These are phyloP conservation scores for Talaromyces proteolyticus DNA, from an alignment of 495 filamentous ascomycete species.

Conservation along the genomic window DNA sequence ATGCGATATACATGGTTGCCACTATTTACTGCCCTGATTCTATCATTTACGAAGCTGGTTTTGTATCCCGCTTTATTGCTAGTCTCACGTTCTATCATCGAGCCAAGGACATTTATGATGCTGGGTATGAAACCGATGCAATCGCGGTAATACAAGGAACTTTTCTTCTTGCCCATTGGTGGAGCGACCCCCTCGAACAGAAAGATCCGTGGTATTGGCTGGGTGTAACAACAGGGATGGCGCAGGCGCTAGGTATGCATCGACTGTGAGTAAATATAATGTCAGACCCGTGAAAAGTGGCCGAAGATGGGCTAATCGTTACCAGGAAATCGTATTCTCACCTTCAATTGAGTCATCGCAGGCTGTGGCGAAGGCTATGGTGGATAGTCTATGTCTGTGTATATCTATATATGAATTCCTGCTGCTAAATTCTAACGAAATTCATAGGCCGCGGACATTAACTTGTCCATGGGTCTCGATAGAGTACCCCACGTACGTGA, in stretches of 20 bases:
- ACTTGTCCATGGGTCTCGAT: not conserved
- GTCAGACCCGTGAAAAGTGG: not conserved
- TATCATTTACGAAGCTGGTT: conserved; percentile 13
- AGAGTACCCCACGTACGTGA: not conserved
- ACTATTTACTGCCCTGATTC: conserved; percentile 11
- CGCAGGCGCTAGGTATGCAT: conserved; percentile 18
- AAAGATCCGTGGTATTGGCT: conserved; percentile 21
- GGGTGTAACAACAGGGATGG: conserved; percentile 12
- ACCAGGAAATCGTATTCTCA: not conserved
- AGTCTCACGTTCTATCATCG: conserved; percentile 16
- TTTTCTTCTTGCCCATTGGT: conserved; percentile 16
- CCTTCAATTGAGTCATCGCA: not conserved
- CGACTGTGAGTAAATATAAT: conserved; percentile 9
- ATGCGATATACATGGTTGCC: conserved; percentile 11
- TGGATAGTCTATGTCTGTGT: not conserved
- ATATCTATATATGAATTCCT: not conserved
- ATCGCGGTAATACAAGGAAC: conserved; percentile 15
- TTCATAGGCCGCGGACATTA: not conserved
- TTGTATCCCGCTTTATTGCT: conserved; percentile 15
- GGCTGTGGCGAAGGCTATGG: not conserved
- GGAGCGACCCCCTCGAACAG: conserved; percentile 14
- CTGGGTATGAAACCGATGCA: conserved; percentile 17
- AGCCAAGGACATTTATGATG: conserved; percentile 19
- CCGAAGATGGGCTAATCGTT: not conserved
- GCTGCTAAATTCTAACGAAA: not conserved